Conservation (phyloP, 106 monocot species). For the Dendrobium huoshanense region DNA sequence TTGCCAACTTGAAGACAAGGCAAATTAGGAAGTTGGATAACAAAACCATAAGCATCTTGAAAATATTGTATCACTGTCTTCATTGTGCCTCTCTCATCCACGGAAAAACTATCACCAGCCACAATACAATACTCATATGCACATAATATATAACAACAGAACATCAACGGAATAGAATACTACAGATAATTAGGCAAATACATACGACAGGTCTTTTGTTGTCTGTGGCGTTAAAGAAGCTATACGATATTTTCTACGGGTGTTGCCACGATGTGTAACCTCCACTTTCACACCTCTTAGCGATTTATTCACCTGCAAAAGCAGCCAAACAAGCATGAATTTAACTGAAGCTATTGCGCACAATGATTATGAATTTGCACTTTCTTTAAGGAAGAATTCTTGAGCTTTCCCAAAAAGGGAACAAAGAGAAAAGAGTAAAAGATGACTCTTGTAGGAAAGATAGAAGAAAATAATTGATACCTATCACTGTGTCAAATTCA, state of each 20-base stretch:
- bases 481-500: no score
- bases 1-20: conserved; percentile 73
- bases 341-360: not conserved
- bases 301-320: conserved; percentile 51
- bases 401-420: not conserved
- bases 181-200: not conserved
- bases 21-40: conserved; percentile 39
- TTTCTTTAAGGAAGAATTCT: not conserved
- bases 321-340: not conserved
- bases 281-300: conserved; percentile 71
- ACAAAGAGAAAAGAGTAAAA: not conserved
- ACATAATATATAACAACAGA: not conserved
- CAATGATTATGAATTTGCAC: not conserved
- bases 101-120: conserved; percentile 28
- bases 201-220: conserved; percentile 56
- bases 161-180: not conserved
- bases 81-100: conserved; percentile 38
- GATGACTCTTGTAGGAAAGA: no score
- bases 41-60: conserved; percentile 51
- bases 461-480: no score
- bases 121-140: not conserved
- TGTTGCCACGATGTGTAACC: conserved; percentile 63
- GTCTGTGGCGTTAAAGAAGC: conserved; percentile 53
- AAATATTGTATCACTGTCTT: conserved; percentile 65
- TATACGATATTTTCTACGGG: conserved; percentile 59